Conservation (phyloP, 768 basidiomycete genomes). For the Albatrellus ellisii region DNA sequence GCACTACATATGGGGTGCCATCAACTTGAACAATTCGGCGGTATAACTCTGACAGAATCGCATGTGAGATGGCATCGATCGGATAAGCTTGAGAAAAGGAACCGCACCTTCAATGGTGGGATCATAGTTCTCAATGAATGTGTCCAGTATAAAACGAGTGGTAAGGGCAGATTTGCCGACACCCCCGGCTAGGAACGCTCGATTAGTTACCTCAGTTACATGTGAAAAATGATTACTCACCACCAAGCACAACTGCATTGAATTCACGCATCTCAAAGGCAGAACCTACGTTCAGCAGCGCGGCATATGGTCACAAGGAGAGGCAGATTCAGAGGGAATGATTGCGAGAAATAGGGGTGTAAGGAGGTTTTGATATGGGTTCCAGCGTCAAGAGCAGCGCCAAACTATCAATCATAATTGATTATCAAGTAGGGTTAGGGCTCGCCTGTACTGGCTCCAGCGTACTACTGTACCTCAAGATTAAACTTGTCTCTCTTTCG, state of each 20-base stretch:
- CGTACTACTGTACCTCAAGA: too few relatives aligned
- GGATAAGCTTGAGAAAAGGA: background rate
- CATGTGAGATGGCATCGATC: background rate
- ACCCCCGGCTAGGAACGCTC: conserved; percentile 48
- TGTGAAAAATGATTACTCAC: conserved; percentile 25
- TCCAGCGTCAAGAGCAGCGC: too few relatives aligned
- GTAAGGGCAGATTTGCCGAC: conserved; percentile 84
- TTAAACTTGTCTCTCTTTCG: too few relatives aligned
- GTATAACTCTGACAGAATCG: conserved; percentile 51
- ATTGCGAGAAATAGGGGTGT: too few relatives aligned
- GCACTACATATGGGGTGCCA: conserved; percentile 46
- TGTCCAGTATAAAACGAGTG: conserved; percentile 61
- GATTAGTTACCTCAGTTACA: background rate
- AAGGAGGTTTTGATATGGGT: too few relatives aligned
- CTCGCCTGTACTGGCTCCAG: too few relatives aligned
- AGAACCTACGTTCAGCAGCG: conserved; percentile 5
- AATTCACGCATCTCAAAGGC: conserved; percentile 44
- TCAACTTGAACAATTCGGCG: conserved; percentile 52
- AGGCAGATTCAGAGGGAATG: too few relatives aligned
- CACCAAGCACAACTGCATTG: conserved; percentile 72
- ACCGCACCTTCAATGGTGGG: conserved; percentile 70
- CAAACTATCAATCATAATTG: too few relatives aligned
- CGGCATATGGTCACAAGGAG: conserved; percentile 11
- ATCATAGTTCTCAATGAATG: conserved; percentile 67
- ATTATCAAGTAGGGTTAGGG: too few relatives aligned